Evolutionary conservation across 108 stramenopile species (phyloP), one percentile per base, ranked within the genome.

Genomic region (Fistulifera solaris): DNA sequence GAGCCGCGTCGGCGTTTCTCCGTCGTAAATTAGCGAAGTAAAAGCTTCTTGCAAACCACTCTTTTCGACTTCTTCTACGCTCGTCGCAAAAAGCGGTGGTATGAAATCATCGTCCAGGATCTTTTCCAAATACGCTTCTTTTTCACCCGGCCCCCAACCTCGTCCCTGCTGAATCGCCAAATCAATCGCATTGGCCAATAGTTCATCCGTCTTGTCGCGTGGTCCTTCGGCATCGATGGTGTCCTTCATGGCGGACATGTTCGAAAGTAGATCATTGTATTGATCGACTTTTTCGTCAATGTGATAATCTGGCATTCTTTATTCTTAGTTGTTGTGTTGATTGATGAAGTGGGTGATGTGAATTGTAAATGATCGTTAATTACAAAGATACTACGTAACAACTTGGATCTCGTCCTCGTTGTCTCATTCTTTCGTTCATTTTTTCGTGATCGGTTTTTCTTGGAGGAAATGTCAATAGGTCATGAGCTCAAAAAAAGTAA

Each of bases 71-170:
- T 93, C 91, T 56, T 93, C 81, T 45, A 62, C 49, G 11, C 56
- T 74, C 17, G 38, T 66, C 27, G 80, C 80, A 69, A 93, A 93
- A 16, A 89, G 57, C n/a, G 91, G 86, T 17, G 87, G 91, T 41
- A 93, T 88, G 40, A 75, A 83, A 50, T 92, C 90, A 54, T 93
- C 91, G 50, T 89, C 87, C 40, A 85, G 54, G n/a, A 89, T 60
- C 42, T 71, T 71, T 51, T 83, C 72, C 59, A 93, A 54, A 52
- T 93, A 93, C 16, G 53, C 81, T 68, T 89, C 85, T 58, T 81
- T 74, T 66, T 93, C 87, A 19, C 73, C 85, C 5, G 81, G 77
- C 49, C 75, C 65, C 91, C 91, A 93, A 28, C 91, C 91, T 59
- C 81, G 83, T 27, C 91, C 91, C 48, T 89, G 76, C 21, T 77